These are phyloP conservation scores for Vaccinium darrowii DNA, from an alignment of 148 eudicot species.

Conservation along the genomic window DNA sequence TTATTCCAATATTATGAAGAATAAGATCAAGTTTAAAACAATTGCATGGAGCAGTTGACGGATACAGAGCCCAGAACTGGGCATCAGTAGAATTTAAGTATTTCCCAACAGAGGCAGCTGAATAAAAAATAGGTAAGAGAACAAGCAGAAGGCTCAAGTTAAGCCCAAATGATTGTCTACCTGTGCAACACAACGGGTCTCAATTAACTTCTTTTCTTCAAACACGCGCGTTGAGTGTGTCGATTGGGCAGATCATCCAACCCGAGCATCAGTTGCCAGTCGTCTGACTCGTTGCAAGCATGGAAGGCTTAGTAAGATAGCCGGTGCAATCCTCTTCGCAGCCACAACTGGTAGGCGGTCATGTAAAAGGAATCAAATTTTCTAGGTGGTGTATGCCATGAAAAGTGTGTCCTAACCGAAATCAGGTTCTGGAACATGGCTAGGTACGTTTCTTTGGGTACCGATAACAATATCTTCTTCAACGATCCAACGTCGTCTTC, in stretches of 20 bases:
- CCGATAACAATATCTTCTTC: conserved; percentile 29
- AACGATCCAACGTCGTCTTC: conserved; percentile 22
- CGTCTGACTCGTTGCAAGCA: not conserved
- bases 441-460: conserved; percentile 26
- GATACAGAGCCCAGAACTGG: not conserved
- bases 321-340: conserved; percentile 36
- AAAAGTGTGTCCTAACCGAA: conserved; percentile 38
- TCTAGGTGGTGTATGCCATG: conserved; percentile 32
- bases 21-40: not conserved
- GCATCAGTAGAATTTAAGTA: not conserved
- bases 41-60: not conserved
- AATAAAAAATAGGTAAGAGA: too few species aligned
- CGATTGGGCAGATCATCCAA: not conserved
- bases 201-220: not conserved
- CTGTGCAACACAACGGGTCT: not conserved
- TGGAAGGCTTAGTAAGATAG: conserved; percentile 10
- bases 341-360: conserved; percentile 49
- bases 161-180: not conserved
- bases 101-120: not conserved
- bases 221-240: not conserved
- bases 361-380: conserved; percentile 39
- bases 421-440: conserved; percentile 28
- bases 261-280: not conserved
- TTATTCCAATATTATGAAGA: not conserved
- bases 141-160: not conserved